These are phyloP conservation scores for Plasmodium inui DNA, from an alignment of 169 alveolate species.

Conservation along the genomic window DNA sequence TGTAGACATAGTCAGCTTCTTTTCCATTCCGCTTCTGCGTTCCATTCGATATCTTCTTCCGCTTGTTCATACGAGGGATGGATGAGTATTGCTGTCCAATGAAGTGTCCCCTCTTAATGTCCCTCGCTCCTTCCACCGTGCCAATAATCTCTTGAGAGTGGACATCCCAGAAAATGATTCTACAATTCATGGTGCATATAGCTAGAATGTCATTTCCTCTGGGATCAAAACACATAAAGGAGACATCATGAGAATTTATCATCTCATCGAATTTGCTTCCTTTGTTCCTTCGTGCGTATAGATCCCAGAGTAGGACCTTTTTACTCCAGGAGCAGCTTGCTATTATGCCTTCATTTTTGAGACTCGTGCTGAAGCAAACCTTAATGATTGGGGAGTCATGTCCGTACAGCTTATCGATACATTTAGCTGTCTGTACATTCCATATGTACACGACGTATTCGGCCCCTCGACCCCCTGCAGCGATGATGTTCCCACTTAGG, in stretches of 20 bases:
- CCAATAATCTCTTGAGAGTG: constrained; percentile 85
- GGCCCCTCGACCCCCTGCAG: constrained; percentile 97
- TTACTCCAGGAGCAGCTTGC: constrained; percentile 97
- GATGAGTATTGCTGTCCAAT: constrained; percentile 84
- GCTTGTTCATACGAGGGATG: constrained; percentile 53
- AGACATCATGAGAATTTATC: constrained; percentile 90
- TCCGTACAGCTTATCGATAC: constrained; percentile 88
- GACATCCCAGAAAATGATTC: constrained; percentile 88
- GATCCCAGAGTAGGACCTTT: constrained; percentile 91
- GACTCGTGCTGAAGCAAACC: constrained; percentile 89
- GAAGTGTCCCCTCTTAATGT: constrained; percentile 86
- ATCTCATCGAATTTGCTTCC: constrained; percentile 93
- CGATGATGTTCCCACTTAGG: constrained; percentile 96
- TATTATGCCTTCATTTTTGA: constrained; percentile 86
- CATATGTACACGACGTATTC: constrained; percentile 85
- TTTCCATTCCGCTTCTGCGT: not conserved
- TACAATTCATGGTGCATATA: constrained; percentile 87
- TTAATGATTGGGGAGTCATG: constrained; percentile 95
- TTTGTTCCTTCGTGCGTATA: constrained; percentile 89
- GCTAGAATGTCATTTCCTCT: constrained; percentile 93
- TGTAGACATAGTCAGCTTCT: not conserved
- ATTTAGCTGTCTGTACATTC: constrained; percentile 85
- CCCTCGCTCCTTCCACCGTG: constrained; percentile 91
- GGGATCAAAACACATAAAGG: constrained; percentile 91
- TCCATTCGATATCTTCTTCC: not conserved